phyloP scores from a whole-genome alignment of 2,329 filamentous ascomycete species.

The Ascochyta viciae-villosae region DNA sequence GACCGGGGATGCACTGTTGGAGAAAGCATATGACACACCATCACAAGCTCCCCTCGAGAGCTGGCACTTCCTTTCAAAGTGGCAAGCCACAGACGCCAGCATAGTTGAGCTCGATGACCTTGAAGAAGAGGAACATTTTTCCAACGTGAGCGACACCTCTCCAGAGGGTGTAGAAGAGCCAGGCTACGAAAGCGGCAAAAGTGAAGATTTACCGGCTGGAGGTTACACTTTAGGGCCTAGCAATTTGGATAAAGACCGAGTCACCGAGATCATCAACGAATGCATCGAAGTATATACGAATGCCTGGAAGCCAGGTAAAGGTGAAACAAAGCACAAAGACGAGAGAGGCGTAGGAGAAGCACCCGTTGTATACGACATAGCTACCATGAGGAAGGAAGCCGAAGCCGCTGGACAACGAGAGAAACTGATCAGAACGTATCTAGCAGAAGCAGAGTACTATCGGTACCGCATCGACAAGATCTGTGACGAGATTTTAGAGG shows the following conservation, averaged over 20 bases:
- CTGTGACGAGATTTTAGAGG: conserved; percentile 25
- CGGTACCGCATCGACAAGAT: conserved; percentile 25
- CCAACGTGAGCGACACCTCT: conserved; percentile 17
- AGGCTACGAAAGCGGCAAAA: neutral
- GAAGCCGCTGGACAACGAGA: conserved; percentile 21
- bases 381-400: conserved; percentile 30
- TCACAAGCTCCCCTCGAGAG: neutral
- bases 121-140: conserved; percentile 16
- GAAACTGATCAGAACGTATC: conserved; percentile 20
- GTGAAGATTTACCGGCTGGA: neutral
- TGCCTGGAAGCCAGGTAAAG: conserved; percentile 31
- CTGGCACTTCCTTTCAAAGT: conserved; percentile 8
- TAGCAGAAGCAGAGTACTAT: conserved; percentile 23
- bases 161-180: conserved; percentile 4
- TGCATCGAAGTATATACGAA: conserved; percentile 27
- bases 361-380: conserved; percentile 21
- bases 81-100: neutral
- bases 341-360: conserved; percentile 5
- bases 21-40: neutral
- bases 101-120: conserved; percentile 3
- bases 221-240: neutral
- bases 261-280: conserved; percentile 38
- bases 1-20: neutral
- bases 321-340: neutral
- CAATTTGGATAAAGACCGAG: conserved; percentile 23